Conservation (phyloP, 768 basidiomycete species). For the Calocera viscosa region DNA sequence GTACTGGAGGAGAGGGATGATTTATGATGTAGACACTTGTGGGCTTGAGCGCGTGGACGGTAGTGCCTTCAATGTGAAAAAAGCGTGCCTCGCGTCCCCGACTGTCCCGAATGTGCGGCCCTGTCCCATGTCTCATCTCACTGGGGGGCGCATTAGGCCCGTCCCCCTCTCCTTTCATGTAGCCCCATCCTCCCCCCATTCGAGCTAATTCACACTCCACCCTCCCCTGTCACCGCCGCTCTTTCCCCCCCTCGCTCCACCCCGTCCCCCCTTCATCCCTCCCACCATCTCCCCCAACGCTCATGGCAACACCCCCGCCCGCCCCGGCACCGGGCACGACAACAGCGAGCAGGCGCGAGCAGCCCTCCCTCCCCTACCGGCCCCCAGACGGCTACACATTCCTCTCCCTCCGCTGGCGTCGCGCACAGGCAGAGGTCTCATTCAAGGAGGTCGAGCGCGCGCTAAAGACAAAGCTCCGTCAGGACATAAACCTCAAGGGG, state of each 20-base stretch:
- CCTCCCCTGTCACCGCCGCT: not conserved
- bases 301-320: not conserved
- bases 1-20: too few species aligned
- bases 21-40: too few species aligned
- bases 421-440: not conserved
- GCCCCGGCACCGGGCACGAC: not conserved
- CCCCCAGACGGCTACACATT: not conserved
- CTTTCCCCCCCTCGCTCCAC: not conserved
- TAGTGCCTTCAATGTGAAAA: too few species aligned
- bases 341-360: not conserved
- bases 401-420: not conserved
- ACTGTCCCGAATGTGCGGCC: too few species aligned
- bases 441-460: slow-evolving; percentile 5
- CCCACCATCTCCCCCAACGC: not conserved
- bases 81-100: too few species aligned
- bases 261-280: not conserved
- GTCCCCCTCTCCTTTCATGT: too few species aligned
- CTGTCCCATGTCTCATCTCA: too few species aligned
- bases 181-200: too few species aligned
- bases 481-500: slow-evolving; percentile 4
- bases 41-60: too few species aligned
- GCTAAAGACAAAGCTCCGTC: slow-evolving; percentile 2
- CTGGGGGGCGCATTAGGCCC: too few species aligned
- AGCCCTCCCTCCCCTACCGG: not conserved
- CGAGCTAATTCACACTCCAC: too few species aligned